These are phyloP conservation scores for Coemansia sp. DNA, from an alignment of 192 early-diverging fungal species.

Conservation along the genomic window DNA sequence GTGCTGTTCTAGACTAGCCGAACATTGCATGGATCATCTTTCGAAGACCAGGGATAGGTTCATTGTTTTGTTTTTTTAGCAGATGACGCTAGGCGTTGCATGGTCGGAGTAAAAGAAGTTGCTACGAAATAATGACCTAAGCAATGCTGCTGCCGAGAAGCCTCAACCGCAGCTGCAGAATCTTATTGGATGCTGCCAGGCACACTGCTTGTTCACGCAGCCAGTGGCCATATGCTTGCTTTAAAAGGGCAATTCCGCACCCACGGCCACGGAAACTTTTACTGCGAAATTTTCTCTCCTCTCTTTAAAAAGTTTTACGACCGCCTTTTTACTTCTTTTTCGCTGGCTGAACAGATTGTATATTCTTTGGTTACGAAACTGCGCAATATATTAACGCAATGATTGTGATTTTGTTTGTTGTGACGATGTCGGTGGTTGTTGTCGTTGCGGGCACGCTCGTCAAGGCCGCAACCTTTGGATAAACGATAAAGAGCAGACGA, in stretches of 20 bases:
- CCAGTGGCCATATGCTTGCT: not conserved
- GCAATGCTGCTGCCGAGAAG: not conserved
- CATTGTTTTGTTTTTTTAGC: not conserved
- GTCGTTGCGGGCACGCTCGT: constrained; percentile 37
- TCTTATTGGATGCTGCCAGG: constrained; percentile 3
- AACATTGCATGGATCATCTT: not conserved
- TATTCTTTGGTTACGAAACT: not conserved
- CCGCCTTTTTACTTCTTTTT: constrained; percentile 1
- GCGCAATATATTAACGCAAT: constrained; percentile 5
- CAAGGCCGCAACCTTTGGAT: constrained; percentile 33
- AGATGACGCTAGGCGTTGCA: not conserved
- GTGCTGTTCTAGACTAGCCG: not conserved
- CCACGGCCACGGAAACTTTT: not conserved
- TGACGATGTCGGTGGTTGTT: constrained; percentile 36
- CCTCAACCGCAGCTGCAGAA: not conserved
- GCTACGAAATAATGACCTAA: not conserved
- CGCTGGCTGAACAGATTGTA: not conserved
- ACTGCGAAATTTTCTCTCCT: constrained; percentile 11
- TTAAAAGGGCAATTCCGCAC: not conserved
- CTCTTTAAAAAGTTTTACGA: not conserved
- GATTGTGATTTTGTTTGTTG: constrained; percentile 49
- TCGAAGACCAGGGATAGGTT: not conserved
- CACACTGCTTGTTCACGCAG: not conserved
- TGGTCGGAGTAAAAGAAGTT: not conserved
- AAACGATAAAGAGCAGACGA: not conserved